Percentiles rank a stretch among this genome's conserved stretches.
phyloP scores from a whole-genome alignment of 495 filamentous ascomycete species.

The Podospora anserina region DNA sequence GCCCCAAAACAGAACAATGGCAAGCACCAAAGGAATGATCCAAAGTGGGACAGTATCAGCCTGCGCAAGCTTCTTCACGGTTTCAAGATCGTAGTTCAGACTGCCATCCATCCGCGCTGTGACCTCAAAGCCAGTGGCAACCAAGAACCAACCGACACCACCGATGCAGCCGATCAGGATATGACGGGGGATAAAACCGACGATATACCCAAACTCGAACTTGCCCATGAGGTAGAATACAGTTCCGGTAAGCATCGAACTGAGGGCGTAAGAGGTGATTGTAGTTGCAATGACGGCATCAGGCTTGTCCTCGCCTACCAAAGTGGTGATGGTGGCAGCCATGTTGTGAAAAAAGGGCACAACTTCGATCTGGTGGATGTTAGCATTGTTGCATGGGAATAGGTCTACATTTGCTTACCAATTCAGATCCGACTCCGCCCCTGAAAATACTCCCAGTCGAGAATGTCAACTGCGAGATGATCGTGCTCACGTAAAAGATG shows the following conservation, averaged over 20 bases:
- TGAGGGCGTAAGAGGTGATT: constrained; percentile 84
- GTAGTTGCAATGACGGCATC: constrained; percentile 87
- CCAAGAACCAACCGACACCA: constrained; percentile 93
- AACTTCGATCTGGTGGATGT: constrained; percentile 69
- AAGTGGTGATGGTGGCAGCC: constrained; percentile 79
- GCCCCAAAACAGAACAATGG: constrained; percentile 68
- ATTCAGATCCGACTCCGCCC: constrained; percentile 92
- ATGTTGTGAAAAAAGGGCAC: constrained; percentile 98
- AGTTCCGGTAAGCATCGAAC: constrained; percentile 82
- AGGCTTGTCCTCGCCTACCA: constrained; percentile 74
- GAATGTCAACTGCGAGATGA: constrained; percentile 90
- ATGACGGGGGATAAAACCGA: constrained; percentile 93
- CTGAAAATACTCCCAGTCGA: constrained; percentile 86
- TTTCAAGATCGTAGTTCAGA: constrained; percentile 73
- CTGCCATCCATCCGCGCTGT: constrained; percentile 84
- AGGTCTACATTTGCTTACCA: constrained; percentile 51
- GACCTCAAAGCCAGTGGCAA: constrained; percentile 89
- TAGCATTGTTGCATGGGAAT: not conserved
- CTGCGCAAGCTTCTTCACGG: constrained; percentile 66
- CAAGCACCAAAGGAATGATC: constrained; percentile 74
- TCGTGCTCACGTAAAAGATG: constrained; percentile 97
- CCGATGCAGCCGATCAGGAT: constrained; percentile 98
- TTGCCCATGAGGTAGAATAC: constrained; percentile 89
- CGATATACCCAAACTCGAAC: constrained; percentile 80
- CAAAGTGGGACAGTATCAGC: constrained; percentile 75